phyloP scores from a whole-genome alignment of 225 moss, liverwort and hornwort genomes.

The Sphagnum contortum region DNA sequence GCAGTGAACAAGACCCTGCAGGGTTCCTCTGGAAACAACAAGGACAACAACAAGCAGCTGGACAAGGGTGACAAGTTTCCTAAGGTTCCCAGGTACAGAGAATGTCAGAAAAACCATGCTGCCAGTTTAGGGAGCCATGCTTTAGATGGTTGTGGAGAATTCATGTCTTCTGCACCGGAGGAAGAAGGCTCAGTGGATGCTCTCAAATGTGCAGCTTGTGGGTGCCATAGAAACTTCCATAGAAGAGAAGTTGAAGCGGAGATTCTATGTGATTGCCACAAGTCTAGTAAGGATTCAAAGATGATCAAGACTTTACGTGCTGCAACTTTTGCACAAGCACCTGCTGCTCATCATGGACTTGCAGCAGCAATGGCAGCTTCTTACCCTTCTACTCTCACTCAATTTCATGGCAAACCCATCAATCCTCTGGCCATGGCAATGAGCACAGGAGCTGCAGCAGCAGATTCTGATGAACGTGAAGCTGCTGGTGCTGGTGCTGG shows the following conservation, averaged over 20 bases:
- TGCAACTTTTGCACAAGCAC: not conserved
- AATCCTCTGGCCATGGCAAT: constrained; percentile 68
- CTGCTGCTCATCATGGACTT: not conserved
- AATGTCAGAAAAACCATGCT: constrained; percentile 99
- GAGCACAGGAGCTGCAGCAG: constrained; percentile 54
- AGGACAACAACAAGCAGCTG: no score
- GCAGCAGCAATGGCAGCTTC: not conserved
- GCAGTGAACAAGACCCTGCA: no score
- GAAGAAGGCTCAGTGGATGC: constrained; percentile 78
- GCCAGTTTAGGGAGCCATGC: constrained; percentile 98
- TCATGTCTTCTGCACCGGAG: constrained; percentile 61
- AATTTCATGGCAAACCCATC: constrained; percentile 16
- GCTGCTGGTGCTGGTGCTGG: no score
- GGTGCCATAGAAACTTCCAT: constrained; percentile 97
- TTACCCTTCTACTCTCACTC: not conserved
- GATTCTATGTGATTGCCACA: constrained; percentile 29
- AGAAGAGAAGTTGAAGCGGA: constrained; percentile 94
- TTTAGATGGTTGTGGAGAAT: constrained; percentile 98
- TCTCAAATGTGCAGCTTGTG: constrained; percentile 94
- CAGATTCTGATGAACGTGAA: constrained; percentile 91
- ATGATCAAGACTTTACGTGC: no score
- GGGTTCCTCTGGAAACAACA: no score
- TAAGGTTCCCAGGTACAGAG: constrained; percentile 47
- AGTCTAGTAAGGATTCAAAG: not conserved
- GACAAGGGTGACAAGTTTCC: no score